A percentile compares a stretch with the other conserved stretches of the same genome.
phyloP scores from a whole-genome alignment of 2,329 filamentous ascomycete genomes.

The Botrytis tulipae region DNA sequence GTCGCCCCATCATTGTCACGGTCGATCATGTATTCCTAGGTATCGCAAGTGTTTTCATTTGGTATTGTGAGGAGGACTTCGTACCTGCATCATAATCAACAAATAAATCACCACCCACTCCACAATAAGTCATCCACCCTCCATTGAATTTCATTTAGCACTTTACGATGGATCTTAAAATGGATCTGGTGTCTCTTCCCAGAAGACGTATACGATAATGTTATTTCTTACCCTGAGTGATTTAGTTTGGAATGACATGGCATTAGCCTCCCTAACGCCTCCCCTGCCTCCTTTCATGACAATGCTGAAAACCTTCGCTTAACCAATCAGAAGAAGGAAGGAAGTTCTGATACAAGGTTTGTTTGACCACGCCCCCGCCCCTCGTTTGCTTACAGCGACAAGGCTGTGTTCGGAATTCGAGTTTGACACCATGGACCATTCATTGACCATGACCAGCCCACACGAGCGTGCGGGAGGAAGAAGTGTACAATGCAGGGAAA shows the following conservation, averaged over 20 bases:
- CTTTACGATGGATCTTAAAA: background rate
- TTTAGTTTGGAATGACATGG: background rate
- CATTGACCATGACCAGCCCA: slow-evolving; percentile 5
- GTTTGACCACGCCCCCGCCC: slow-evolving; percentile 18
- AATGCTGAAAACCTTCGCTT: slow-evolving; percentile 2
- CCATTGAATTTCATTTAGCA: background rate
- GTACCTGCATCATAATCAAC: slow-evolving; percentile 14
- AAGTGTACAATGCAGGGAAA: background rate
- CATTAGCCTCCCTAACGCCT: slow-evolving; percentile 5
- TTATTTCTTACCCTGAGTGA: background rate
- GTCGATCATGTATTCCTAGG: background rate
- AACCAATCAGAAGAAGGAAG: background rate
- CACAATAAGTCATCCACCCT: background rate
- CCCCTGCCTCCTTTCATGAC: slow-evolving; percentile 13
- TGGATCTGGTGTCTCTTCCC: background rate
- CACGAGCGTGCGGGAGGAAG: background rate
- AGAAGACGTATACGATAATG: background rate
- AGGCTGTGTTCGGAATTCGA: slow-evolving; percentile 17
- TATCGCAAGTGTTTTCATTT: slow-evolving; percentile 6
- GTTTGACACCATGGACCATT: slow-evolving; percentile 5
- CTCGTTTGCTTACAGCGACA: slow-evolving; percentile 10
- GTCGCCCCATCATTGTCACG: slow-evolving; percentile 8
- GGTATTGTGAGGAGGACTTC: background rate
- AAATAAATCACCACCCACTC: background rate
- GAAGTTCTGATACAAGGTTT: slow-evolving; percentile 16